These are phyloP conservation scores for Gonapodya sp. DNA, from an alignment of 192 early-diverging fungal genomes.

Conservation along the genomic window DNA sequence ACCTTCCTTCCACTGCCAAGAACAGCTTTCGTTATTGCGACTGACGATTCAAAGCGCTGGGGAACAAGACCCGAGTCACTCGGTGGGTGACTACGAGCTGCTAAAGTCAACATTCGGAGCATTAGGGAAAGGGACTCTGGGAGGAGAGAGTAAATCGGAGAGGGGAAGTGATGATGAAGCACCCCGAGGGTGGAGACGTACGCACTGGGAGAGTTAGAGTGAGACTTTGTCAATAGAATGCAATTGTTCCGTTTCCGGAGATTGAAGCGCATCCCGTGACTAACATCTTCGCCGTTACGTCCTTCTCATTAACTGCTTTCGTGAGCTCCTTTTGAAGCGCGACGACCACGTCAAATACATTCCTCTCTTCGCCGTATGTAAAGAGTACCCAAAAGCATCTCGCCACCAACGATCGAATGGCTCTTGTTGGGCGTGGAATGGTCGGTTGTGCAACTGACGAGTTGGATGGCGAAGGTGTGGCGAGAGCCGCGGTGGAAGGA, in stretches of 20 bases:
- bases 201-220: neutral
- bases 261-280: slow-evolving; percentile 14
- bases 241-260: neutral
- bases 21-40: neutral
- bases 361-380: slow-evolving; percentile 61
- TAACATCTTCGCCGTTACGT: slow-evolving; percentile 57
- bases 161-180: slow-evolving; percentile 4
- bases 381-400: slow-evolving; percentile 61
- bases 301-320: slow-evolving; percentile 46
- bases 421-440: slow-evolving; percentile 50
- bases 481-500: neutral
- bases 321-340: slow-evolving; percentile 45
- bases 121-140: slow-evolving; percentile 6
- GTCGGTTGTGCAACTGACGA: slow-evolving; percentile 18
- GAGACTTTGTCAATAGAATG: slow-evolving; percentile 9
- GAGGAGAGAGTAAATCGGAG: neutral
- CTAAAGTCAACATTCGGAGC: slow-evolving; percentile 29
- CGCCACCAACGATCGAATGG: slow-evolving; percentile 60
- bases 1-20: neutral
- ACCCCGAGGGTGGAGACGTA: neutral
- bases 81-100: slow-evolving; percentile 24
- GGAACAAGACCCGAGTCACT: neutral
- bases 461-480: neutral
- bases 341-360: slow-evolving; percentile 67
- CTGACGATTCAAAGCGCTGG: neutral